Evolutionary conservation across 1,284 basidiomycete genomes (phyloP).

Genomic region (Spongiforma sp.): DNA sequence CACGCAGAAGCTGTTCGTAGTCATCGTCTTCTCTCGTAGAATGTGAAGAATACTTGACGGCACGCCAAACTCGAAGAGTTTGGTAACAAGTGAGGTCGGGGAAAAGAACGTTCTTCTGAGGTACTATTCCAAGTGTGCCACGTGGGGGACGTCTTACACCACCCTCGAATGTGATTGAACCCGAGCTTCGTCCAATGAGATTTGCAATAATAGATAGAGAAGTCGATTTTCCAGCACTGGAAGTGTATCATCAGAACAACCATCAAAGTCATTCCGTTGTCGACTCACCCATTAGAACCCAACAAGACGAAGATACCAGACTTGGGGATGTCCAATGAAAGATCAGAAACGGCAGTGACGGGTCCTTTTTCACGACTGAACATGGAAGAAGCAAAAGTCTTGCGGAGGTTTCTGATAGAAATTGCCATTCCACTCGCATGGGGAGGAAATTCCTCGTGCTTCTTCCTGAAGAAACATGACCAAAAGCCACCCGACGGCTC

Average conservation of each 20-base stretch:
- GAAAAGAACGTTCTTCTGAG: constrained; percentile 85
- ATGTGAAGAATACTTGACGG: constrained; percentile 69
- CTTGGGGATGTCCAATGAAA: constrained; percentile 70
- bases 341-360: constrained; percentile 66
- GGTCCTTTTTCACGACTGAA: constrained; percentile 43
- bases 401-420: constrained; percentile 62
- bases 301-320: constrained; percentile 77
- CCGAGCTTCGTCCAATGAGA: constrained; percentile 61
- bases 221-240: constrained; percentile 82
- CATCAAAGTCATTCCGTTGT: neutral
- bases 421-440: constrained; percentile 56
- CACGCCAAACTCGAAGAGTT: constrained; percentile 75
- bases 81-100: constrained; percentile 77
- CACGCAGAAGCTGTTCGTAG: constrained; percentile 62
- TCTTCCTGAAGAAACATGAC: constrained; percentile 32
- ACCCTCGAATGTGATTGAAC: constrained; percentile 68
- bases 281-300: constrained; percentile 70
- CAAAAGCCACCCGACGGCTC: constrained; percentile 42
- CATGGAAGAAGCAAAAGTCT: constrained; percentile 55
- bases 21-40: constrained; percentile 45
- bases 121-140: constrained; percentile 76
- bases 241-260: constrained; percentile 10
- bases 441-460: constrained; percentile 19
- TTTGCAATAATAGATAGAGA: constrained; percentile 70
- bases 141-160: constrained; percentile 55